Conservation (phyloP, 306 rosid species). For the Lotus japonicus region DNA sequence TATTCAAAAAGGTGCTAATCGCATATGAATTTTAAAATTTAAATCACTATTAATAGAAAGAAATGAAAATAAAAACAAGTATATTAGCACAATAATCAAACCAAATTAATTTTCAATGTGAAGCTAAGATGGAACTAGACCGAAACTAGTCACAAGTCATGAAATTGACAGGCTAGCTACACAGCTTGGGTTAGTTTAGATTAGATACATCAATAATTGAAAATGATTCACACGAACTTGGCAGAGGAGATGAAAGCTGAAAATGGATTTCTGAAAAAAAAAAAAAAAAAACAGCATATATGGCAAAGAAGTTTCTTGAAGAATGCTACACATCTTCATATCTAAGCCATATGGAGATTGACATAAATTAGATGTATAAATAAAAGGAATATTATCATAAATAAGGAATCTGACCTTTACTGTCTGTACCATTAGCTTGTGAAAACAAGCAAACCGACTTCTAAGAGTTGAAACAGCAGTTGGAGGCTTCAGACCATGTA, state of each 20-base stretch:
- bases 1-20: too few species aligned
- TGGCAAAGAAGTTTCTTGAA: not conserved
- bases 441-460: constrained; percentile 67
- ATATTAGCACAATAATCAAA: not conserved
- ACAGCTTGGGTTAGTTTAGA: not conserved
- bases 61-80: not conserved
- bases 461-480: constrained; percentile 43
- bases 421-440: constrained; percentile 50
- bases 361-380: not conserved
- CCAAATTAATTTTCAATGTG: not conserved
- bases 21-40: too few species aligned
- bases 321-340: not conserved
- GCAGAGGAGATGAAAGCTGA: not conserved
- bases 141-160: too few species aligned
- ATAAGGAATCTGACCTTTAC: constrained; percentile 55
- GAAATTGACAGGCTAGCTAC: not conserved
- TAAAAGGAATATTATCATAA: not conserved
- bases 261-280: not conserved
- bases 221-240: not conserved
- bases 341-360: not conserved
- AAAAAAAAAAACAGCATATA: not conserved
- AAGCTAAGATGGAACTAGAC: not conserved
- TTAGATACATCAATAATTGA: not conserved
- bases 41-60: not conserved
- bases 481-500: constrained; percentile 56